phyloP scores from a whole-genome alignment of 148 eudicot species.

The Polygonum maritimum region DNA sequence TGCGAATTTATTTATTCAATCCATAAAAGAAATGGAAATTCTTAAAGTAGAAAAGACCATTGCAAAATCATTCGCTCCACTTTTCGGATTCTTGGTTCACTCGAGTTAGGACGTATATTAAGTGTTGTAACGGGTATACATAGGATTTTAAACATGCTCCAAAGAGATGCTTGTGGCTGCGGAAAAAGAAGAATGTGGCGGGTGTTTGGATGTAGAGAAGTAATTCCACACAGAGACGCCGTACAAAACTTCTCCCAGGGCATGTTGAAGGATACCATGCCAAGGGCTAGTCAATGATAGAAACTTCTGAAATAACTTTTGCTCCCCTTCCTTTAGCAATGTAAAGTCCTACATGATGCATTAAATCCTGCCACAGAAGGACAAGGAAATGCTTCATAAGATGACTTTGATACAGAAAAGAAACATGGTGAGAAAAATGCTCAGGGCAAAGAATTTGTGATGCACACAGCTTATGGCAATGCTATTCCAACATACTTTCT shows the following conservation, averaged over 20 bases:
- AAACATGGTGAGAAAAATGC: not conserved
- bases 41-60: not conserved
- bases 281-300: conserved; percentile 12
- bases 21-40: not conserved
- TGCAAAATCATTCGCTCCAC: not conserved
- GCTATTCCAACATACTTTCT: not conserved
- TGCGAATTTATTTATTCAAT: not conserved
- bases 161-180: not conserved
- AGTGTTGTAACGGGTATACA: not conserved
- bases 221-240: not conserved
- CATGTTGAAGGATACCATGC: not conserved
- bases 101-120: not conserved
- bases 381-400: not conserved
- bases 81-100: not conserved
- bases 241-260: not conserved
- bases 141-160: not conserved
- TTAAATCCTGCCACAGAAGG: conserved; percentile 45
- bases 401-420: not conserved
- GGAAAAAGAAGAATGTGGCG: not conserved
- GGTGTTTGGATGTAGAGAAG: not conserved
- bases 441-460: not conserved
- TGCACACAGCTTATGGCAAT: not conserved
- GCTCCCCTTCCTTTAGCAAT: conserved; percentile 87
- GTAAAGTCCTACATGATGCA: conserved; percentile 85
- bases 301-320: conserved; percentile 62